Evolutionary conservation across 805 yeast genomes (phyloP).

Genomic region (Ogataea thermomethanolica): DNA sequence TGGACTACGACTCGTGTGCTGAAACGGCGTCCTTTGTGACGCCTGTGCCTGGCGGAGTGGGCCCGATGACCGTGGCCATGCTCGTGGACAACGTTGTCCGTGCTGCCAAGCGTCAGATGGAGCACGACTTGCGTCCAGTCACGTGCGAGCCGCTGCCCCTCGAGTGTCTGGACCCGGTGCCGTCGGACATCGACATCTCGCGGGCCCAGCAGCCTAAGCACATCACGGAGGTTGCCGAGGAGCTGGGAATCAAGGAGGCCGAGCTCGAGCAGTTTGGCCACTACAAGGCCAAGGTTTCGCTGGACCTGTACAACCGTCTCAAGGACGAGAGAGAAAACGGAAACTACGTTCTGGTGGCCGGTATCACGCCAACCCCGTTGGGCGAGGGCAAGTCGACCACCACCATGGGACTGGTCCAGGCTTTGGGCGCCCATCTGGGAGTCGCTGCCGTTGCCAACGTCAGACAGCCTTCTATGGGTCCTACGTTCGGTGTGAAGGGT

Average conservation of each 20-base stretch:
- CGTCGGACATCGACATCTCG: conserved; percentile 77
- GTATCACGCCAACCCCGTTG: conserved; percentile 82
- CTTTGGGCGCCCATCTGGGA: conserved; percentile 70
- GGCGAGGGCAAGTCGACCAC: conserved; percentile 88
- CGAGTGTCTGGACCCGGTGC: conserved; percentile 61
- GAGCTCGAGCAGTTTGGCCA: conserved; percentile 76
- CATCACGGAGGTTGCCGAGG: conserved; percentile 63
- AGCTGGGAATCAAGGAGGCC: conserved; percentile 60
- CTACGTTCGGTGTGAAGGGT: conserved; percentile 84
- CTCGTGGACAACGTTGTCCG: conserved; percentile 65
- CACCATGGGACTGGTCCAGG: conserved; percentile 79
- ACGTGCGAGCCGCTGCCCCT: conserved; percentile 55
- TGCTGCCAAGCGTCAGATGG: conserved; percentile 54
- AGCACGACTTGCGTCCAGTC: conserved; percentile 27
- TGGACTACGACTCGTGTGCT: conserved; percentile 56
- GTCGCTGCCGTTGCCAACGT: conserved; percentile 74
- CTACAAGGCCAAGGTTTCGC: conserved; percentile 72
- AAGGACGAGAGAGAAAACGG: conserved; percentile 57
- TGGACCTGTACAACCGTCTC: conserved; percentile 60
- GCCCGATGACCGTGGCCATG: conserved; percentile 90
- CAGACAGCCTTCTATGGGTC: conserved; percentile 87
- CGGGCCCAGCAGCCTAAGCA: conserved; percentile 71
- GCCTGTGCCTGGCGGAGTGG: conserved; percentile 93
- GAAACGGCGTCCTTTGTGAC: conserved; percentile 61
- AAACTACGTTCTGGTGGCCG: conserved; percentile 72